Base-by-base conservation (phyloP, 2,329 filamentous ascomycete genomes). In the Septoria petroselini region DNA sequence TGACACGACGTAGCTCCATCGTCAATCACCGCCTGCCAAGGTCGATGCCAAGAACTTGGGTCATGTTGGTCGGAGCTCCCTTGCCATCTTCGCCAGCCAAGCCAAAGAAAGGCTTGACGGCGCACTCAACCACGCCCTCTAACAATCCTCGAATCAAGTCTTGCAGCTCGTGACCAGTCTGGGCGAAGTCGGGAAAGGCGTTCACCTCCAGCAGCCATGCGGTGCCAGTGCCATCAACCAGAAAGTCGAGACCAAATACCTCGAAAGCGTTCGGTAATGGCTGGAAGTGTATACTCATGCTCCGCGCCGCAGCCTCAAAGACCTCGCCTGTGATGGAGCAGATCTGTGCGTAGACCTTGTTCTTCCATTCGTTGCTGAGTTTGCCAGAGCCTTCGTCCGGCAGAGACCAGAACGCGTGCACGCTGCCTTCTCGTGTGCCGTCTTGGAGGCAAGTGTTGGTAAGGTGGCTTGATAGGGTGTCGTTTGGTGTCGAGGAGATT, bases 371-470 rank as follows among this genome's bases (percentile, higher is more conserved):
- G 51, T 31, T 2, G 12, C 51, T 37, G 12, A 42, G 42, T 58
- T 55, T 15, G 19, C 56, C 67, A 35, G 58, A 69, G 57, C 66
- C 57, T 3, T 31, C 29, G 9, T 64, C 35, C 0, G 79, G 75
- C 0, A 96, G 71, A 4, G 78, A 73, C 83, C 86, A 93, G 74
- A 95, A 95, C 0, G 80, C 73, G 6, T 78, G 77, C 7, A 95
- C 90, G 11, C 80, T 82, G 43, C 82, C 83, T 56, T 82, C 79
- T 52, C 80, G 62, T 50, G 77, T 49, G 40, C 63, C 73, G 17
- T 65, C 64, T 68, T 97, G 93, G 1, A 96, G 81, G 68, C 93
- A 98, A 2, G 93, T 97, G 68, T 98, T 98, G 37, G 93, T 98
- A 2, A 98, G 78, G 66, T 96, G 93, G 0, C 83, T 78, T 41